Base-by-base conservation (phyloP, 169 alveolate species). In the Plasmodium ovale region DNA sequence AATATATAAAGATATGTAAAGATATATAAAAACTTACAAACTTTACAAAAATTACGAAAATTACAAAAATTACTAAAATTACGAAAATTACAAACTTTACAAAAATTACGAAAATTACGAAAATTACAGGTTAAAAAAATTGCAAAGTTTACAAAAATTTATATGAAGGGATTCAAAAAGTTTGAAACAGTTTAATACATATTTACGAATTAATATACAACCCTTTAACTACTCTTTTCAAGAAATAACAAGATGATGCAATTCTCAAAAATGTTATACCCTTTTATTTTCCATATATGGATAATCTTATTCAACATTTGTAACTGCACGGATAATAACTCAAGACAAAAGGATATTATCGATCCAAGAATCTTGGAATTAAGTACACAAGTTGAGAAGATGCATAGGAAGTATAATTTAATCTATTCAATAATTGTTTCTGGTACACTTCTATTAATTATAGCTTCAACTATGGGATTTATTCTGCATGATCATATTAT, bases 291-390 rank as follows among this genome's bases (percentile, higher is more conserved):
- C 9, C 16, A 33, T 65, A n/a, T 65, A 21, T 31, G 73, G 33
- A 19, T 27, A 42, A 49, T 47, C 54, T 65, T 65, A 65, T 33
- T 65, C 35, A 49, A 19, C 10, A 21, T 54, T 33, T 65, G 51
- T 47, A 31, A 33, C 73, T 65, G 73, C 42, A 47, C 33, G 73
- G 51, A 65, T 21, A 19, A 9, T 19, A 65, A 65, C 3, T 14
- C 58, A 65, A 1, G 35, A 10, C 4, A 51, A 21, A 25, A 7
- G 35, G 47, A 14, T 16, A 21, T 29, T 49, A 25, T 65, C 5
- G 73, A 65, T 37, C 73, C 73, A 35, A 27, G 73, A 49, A 65
- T 65, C 19, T 37, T 65, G 35, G 73, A 65, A 25, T 65, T 65
- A 25, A 65, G 73, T 35, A 65, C 54, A 37, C 47, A 35, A 29